A percentile compares a stretch with the other conserved stretches of the same genome.
Evolutionary conservation across 2,329 filamentous ascomycete species (phyloP).

Genomic region (Aspergillus caelatus): DNA sequence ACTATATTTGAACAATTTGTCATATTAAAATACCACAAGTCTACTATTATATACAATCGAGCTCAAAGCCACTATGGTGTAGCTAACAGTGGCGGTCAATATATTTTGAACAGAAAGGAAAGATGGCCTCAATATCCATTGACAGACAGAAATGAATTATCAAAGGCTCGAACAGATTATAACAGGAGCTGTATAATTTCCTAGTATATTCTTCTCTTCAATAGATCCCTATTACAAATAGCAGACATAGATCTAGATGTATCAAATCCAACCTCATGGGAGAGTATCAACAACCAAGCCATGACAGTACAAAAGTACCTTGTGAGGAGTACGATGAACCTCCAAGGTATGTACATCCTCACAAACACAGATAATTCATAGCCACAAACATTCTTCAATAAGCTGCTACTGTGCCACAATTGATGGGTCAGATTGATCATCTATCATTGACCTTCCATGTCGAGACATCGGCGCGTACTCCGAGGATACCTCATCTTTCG

Average conservation of each 20-base stretch:
- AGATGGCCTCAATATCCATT: not conserved
- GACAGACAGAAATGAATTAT: not conserved
- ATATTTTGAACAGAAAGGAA: not conserved
- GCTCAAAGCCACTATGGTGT: not conserved
- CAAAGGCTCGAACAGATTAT: not conserved
- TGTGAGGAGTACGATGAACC: not conserved
- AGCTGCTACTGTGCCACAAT: not conserved
- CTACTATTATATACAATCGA: not conserved
- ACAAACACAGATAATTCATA: not conserved
- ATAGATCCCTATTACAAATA: not conserved
- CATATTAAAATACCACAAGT: not conserved
- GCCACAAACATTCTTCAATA: not conserved
- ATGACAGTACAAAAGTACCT: conserved; percentile 1
- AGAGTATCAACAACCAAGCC: not conserved
- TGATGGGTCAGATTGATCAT: conserved; percentile 3
- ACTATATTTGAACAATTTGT: not conserved
- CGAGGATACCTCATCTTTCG: not conserved
- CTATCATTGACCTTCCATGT: not conserved
- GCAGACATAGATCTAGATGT: not conserved
- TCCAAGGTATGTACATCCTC: not conserved
- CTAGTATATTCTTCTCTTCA: not conserved
- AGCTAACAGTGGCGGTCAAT: not conserved
- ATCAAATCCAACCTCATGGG: not conserved
- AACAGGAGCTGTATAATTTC: not conserved
- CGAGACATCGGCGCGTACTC: not conserved